Conservation (phyloP, 768 basidiomycete species). For the Lactarius hatsudake region DNA sequence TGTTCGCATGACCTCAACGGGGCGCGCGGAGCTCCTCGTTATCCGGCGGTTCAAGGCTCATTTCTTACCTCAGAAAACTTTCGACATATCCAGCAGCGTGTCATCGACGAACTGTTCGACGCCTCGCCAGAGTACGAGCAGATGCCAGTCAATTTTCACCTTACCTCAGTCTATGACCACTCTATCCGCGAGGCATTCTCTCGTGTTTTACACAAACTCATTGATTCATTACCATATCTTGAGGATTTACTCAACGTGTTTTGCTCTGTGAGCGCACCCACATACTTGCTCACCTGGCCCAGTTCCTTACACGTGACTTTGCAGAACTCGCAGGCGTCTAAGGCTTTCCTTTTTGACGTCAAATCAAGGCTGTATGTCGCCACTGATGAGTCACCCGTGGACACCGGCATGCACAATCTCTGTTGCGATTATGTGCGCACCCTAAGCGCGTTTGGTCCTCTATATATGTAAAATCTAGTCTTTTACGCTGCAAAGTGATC, state of each 20-base stretch:
- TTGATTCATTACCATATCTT: slow-evolving; percentile 79
- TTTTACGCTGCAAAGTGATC: background rate
- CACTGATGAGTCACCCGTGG: slow-evolving; percentile 89
- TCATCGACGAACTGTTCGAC: slow-evolving; percentile 79
- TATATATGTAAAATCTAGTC: slow-evolving; percentile 67
- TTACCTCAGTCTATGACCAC: slow-evolving; percentile 93
- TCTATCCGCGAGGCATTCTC: slow-evolving; percentile 92
- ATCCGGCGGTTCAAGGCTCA: slow-evolving; percentile 7
- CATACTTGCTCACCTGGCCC: too few relatives aligned
- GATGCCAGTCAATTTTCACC: slow-evolving; percentile 78
- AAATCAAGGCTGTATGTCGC: slow-evolving; percentile 86
- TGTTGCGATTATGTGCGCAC: slow-evolving; percentile 91
- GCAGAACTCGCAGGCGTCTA: slow-evolving; percentile 89
- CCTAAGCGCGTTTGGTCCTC: slow-evolving; percentile 77
- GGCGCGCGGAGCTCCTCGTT: background rate
- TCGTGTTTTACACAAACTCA: slow-evolving; percentile 80
- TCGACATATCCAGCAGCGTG: slow-evolving; percentile 83
- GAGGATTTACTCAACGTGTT: slow-evolving; percentile 88
- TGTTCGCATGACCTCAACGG: background rate
- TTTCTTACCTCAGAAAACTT: slow-evolving; percentile 65
- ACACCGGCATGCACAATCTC: slow-evolving; percentile 81
- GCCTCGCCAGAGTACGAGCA: slow-evolving; percentile 73
- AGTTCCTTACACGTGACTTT: background rate
- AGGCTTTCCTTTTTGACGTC: slow-evolving; percentile 91
- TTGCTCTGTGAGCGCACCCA: slow-evolving; percentile 53